These are phyloP conservation scores for Neolentinus lepideus DNA, from an alignment of 1,284 basidiomycete genomes.

Conservation along the genomic window DNA sequence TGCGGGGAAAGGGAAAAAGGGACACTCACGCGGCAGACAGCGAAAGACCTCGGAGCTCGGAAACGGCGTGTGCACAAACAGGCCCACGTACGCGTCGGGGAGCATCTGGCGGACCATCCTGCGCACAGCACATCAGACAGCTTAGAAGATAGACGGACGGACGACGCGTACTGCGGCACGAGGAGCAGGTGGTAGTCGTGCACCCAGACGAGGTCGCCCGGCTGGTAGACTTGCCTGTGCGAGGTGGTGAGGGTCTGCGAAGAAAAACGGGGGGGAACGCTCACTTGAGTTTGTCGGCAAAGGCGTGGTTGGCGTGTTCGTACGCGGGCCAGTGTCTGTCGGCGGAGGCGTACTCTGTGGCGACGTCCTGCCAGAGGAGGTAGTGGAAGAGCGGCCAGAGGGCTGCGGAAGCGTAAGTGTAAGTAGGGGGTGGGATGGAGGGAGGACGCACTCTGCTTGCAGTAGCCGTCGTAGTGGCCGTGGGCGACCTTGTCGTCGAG, in stretches of 20 bases:
- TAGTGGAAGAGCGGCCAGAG: constrained; percentile 99
- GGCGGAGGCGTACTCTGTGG: constrained; percentile 71
- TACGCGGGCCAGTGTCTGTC: constrained; percentile 87
- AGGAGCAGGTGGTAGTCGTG: constrained; percentile 94
- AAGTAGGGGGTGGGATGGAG: constrained; percentile 6
- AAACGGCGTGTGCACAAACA: constrained; percentile 98
- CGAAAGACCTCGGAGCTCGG: constrained; percentile 95
- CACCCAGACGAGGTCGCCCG: constrained; percentile 88
- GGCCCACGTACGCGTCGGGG: constrained; percentile 77
- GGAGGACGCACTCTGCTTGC: constrained; percentile 80
- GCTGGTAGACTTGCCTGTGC: constrained; percentile 52
- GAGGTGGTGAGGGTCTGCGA: constrained; percentile 53
- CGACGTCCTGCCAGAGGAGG: constrained; percentile 94
- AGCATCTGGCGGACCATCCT: constrained; percentile 28
- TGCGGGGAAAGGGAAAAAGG: no score
- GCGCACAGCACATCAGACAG: constrained; percentile 22
- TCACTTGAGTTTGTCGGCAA: constrained; percentile 46
- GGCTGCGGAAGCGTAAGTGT: constrained; percentile 33
- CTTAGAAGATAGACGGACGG: neutral
- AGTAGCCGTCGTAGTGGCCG: constrained; percentile 95
- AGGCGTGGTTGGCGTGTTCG: constrained; percentile 80
- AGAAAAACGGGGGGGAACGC: constrained; percentile 39
- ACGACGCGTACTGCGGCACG: constrained; percentile 46
- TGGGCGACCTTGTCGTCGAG: constrained; percentile 86
- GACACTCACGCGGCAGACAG: constrained; percentile 71